Percentiles rank a stretch among this genome's conserved stretches.
Conservation (phyloP, 257 asterid species). For the Anisodus tanguticus region DNA sequence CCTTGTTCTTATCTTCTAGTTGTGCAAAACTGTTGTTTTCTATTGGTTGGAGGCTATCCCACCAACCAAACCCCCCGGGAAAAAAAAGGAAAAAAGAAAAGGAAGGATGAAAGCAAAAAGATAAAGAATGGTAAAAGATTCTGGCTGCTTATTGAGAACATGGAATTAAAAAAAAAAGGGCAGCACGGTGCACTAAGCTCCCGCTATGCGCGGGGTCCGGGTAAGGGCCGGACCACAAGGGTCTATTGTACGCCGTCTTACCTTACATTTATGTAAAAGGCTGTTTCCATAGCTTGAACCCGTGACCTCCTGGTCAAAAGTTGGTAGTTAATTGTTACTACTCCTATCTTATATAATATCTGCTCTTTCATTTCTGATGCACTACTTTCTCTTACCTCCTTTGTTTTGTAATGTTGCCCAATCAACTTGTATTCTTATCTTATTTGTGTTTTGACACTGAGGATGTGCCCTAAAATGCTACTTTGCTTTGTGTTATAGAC, state of each 20-base stretch:
- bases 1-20: background rate
- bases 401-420: background rate
- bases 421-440: slow-evolving; percentile 15
- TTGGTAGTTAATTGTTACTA: background rate
- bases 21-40: background rate
- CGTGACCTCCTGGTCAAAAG: background rate
- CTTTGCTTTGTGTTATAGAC: slow-evolving; percentile 54
- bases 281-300: too few relatives aligned
- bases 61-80: background rate
- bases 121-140: background rate
- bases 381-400: background rate
- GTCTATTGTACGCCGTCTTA: too few relatives aligned
- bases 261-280: too few relatives aligned
- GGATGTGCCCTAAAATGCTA: slow-evolving; percentile 11
- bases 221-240: too few relatives aligned
- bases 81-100: background rate
- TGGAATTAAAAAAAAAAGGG: background rate
- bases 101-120: background rate
- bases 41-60: background rate
- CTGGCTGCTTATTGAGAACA: background rate
- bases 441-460: background rate
- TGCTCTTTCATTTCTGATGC: background rate
- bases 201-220: too few relatives aligned
- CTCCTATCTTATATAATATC: background rate
- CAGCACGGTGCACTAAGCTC: too few relatives aligned